Conservation (phyloP, 495 filamentous ascomycete genomes). For the Trichoderma virens region DNA sequence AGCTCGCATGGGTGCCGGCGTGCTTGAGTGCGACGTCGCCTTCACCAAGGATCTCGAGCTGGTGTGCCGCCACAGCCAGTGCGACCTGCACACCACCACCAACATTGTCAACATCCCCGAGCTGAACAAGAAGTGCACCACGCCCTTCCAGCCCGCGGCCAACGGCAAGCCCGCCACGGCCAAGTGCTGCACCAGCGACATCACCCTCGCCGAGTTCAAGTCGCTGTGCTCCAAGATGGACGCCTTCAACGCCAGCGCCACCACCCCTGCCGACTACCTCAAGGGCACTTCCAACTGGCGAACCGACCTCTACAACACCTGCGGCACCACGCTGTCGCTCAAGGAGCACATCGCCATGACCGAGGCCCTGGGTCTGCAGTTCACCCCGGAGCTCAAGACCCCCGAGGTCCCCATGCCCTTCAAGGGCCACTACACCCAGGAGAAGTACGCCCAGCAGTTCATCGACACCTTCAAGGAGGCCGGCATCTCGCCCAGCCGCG, state of each 20-base stretch:
- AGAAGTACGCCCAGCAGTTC: slow-evolving; percentile 49
- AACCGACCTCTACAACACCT: slow-evolving; percentile 52
- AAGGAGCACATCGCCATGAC: slow-evolving; percentile 47
- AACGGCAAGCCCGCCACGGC: slow-evolving; percentile 36
- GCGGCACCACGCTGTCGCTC: slow-evolving; percentile 45
- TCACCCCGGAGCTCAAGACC: slow-evolving; percentile 56
- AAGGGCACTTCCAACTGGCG: slow-evolving; percentile 46
- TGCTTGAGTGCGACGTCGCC: slow-evolving; percentile 56
- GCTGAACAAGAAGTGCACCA: slow-evolving; percentile 53
- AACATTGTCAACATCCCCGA: slow-evolving; percentile 51
- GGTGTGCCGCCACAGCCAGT: slow-evolving; percentile 56
- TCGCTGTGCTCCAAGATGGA: slow-evolving; percentile 57
- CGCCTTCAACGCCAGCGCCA: slow-evolving; percentile 44
- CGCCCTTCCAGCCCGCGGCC: slow-evolving; percentile 45
- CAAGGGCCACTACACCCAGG: slow-evolving; percentile 49
- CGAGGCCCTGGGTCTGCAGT: slow-evolving; percentile 42
- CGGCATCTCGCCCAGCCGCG: slow-evolving; percentile 45
- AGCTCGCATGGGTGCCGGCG: slow-evolving; percentile 53
- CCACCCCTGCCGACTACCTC: slow-evolving; percentile 43
- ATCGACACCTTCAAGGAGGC: slow-evolving; percentile 48
- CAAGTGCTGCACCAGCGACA: slow-evolving; percentile 56
- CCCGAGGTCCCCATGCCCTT: slow-evolving; percentile 55
- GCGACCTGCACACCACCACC: slow-evolving; percentile 57
- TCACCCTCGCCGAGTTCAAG: slow-evolving; percentile 52
- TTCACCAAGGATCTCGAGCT: slow-evolving; percentile 54